These are phyloP conservation scores for Globisporangium canariense DNA, from an alignment of 352 stramenopile genomes.

Conservation along the genomic window DNA sequence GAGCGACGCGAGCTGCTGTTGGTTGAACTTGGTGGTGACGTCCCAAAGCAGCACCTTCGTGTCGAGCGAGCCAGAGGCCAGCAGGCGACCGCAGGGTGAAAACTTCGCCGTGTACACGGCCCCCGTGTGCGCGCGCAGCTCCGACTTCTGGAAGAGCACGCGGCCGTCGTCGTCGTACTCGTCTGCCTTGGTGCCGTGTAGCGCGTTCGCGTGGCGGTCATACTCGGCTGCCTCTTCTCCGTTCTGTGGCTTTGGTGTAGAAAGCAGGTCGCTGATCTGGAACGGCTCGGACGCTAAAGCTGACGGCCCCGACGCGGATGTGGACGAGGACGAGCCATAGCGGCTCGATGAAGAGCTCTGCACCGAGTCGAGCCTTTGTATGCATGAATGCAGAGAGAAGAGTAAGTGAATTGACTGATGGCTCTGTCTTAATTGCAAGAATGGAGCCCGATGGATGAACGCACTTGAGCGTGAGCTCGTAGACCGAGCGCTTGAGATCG, in stretches of 20 bases:
- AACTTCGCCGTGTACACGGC: slow-evolving; percentile 89
- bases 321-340: slow-evolving; percentile 10
- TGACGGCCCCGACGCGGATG: slow-evolving; percentile 19
- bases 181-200: slow-evolving; percentile 50
- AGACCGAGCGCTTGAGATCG: slow-evolving; percentile 90
- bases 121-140: slow-evolving; percentile 66
- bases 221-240: slow-evolving; percentile 34
- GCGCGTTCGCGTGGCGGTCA: slow-evolving; percentile 26
- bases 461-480: slow-evolving; percentile 87
- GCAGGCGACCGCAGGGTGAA: slow-evolving; percentile 72
- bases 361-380: slow-evolving; percentile 61
- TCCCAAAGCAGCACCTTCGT: slow-evolving; percentile 84
- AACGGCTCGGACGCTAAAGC: slow-evolving; percentile 50
- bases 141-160: slow-evolving; percentile 80
- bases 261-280: slow-evolving; percentile 64
- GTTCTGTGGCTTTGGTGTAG: slow-evolving; percentile 30
- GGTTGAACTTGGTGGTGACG: slow-evolving; percentile 87
- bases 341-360: slow-evolving; percentile 29
- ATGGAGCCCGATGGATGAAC: neutral
- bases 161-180: slow-evolving; percentile 61
- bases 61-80: slow-evolving; percentile 79
- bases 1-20: slow-evolving; percentile 77
- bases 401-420: too few relatives aligned
- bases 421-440: too few relatives aligned
- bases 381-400: neutral